Evolutionary conservation across 1,284 basidiomycete genomes (phyloP), one percentile per base, ranked within the genome.

Genomic region (Puccinia polysora): DNA sequence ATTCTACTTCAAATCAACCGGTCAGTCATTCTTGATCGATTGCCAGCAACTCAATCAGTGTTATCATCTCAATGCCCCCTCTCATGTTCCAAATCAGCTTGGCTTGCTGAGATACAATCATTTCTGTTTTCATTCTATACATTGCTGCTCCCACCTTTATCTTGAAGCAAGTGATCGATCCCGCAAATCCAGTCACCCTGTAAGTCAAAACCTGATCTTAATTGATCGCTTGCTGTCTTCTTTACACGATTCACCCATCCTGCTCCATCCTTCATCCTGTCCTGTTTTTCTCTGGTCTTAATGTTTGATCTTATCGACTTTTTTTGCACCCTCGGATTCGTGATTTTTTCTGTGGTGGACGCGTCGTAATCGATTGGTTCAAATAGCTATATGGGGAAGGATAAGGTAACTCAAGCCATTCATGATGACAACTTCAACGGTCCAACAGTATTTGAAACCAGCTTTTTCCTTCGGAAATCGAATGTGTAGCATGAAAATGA

Each of bases 401-500:
- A 71, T 40, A 71, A 71, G 49, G 68, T 71, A 49, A 25, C 20
- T 45, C 12, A 2, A 40, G 40, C 14, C 14, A 55, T 30, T 30
- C n/a, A 23, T 18, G 45, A 6, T 15, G 23, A 32, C 23, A 32
- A 55, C 10, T 20, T 40, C 4, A 40, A 43, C 23, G 18, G 15
- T 28, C 1, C 7, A 18, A 10, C n/a, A 49, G 20, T 14, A 3
- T 38, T 5, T 30, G 14, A 23, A 15, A 4, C 25, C 25, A 12
- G 2, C 18, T 20, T 18, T 68, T 30, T 58, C 20, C 18, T 14
- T 56, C 15, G 18, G 20, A 18, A 49, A 20, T 45, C 25, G 47
- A 18, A 18, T 49, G 6, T 18, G 18, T 63, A 71, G 64, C 71
- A 49, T 34, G 64, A 78, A 93, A 91, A 96, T 82, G 93, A 97